Percentiles rank a stretch among this genome's conserved stretches.
Evolutionary conservation across 2,329 filamentous ascomycete species (phyloP).

Genomic region (Xylaria sp.): DNA sequence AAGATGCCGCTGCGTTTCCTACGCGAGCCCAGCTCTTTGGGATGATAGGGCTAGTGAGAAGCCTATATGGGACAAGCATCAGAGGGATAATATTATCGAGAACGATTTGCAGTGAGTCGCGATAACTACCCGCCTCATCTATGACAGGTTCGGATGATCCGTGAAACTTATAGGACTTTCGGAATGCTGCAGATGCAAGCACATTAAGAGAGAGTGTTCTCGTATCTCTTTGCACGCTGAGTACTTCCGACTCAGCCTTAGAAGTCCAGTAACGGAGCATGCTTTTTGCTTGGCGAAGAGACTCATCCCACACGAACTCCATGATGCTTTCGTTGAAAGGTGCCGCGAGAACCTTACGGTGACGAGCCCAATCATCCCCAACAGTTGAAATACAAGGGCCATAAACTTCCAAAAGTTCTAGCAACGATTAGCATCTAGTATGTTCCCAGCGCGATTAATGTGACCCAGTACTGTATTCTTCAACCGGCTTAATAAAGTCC

Average conservation of each 20-base stretch:
- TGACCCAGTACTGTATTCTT: slow-evolving; percentile 38
- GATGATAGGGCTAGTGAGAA: slow-evolving; percentile 29
- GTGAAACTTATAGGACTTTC: slow-evolving; percentile 44
- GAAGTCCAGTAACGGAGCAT: slow-evolving; percentile 42
- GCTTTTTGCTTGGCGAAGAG: slow-evolving; percentile 38
- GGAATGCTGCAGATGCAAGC: slow-evolving; percentile 45
- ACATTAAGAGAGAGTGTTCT: slow-evolving; percentile 47
- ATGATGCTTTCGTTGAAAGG: slow-evolving; percentile 49
- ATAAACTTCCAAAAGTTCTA: slow-evolving; percentile 44
- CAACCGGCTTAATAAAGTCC: slow-evolving; percentile 43
- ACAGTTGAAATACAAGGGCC: slow-evolving; percentile 48
- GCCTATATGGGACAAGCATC: slow-evolving; percentile 40
- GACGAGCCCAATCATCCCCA: slow-evolving; percentile 47
- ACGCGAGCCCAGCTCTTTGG: slow-evolving; percentile 35
- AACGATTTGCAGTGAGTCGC: slow-evolving; percentile 45
- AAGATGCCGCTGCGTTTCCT: slow-evolving; percentile 39
- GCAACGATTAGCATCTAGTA: not conserved
- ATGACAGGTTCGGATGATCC: slow-evolving; percentile 25
- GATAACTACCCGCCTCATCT: slow-evolving; percentile 40
- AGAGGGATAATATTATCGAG: slow-evolving; percentile 46
- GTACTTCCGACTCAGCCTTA: slow-evolving; percentile 23
- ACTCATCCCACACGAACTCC: slow-evolving; percentile 47
- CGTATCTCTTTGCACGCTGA: slow-evolving; percentile 40
- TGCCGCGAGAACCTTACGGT: slow-evolving; percentile 45
- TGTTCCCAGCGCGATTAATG: not conserved